Base-by-base conservation (phyloP, 2,329 filamentous ascomycete genomes). In the Cordyceps farinosa region DNA sequence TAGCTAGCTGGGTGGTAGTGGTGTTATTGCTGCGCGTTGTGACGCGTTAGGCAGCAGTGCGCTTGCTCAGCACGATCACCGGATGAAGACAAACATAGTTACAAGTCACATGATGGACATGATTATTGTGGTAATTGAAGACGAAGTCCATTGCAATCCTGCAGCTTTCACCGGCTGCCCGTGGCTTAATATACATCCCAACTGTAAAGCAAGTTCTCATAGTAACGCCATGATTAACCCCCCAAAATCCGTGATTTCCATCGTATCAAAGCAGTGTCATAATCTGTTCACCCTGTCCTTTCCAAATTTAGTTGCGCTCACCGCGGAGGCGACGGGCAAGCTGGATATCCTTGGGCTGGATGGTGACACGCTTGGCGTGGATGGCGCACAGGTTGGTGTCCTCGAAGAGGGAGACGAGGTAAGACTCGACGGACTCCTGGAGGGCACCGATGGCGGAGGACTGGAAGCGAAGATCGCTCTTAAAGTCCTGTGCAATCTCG, bases 331-430 rank as follows among this genome's bases (percentile, higher is more conserved):
- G 91, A 71, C 95, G 90, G 74, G 94, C 93, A 57, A 98, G 88
- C 82, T 98, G 94, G 77, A 98, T 97, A 74, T 97, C 94, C 86
- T 97, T 97, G 70, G 88, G 89, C 81, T 94, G 94, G 81, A 98
- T 98, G 75, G 94, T 98, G 76, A 98, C 95, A 83, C 95, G 92
- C 88, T 98, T 98, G 66, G 94, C 95, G 78, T 98, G 94, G 70
- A 98, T 93, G 66, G 94, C 95, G 79, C 94, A 97, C 48, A 98
- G 84, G 79, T 98, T 97, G 42, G 76, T 75, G 59, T 77, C 75
- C 65, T 98, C 93, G 73, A 98, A 98, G 69, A 98, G 89, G 51
- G 93, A 96, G 80, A 98, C 93, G 74, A 99, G 90, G 83, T 97
- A 98, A 2, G 95, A 96, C 85, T 99, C 95, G 69, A 97, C 93